A percentile compares a stretch with the other conserved stretches of the same genome.
phyloP scores from a whole-genome alignment of 345 rosid species.

The Heritiera fomes region DNA sequence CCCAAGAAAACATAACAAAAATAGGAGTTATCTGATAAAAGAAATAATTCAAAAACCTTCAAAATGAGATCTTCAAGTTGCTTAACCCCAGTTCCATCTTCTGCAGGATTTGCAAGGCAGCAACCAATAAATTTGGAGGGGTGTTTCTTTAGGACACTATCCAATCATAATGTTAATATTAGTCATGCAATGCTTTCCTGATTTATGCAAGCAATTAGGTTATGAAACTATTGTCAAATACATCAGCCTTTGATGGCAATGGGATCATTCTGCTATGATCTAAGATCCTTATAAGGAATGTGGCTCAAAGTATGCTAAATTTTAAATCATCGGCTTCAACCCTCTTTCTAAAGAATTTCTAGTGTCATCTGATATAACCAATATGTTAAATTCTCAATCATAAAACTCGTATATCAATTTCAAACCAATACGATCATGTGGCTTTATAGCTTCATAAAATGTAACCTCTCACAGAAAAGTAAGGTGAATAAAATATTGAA shows the following conservation, averaged over 20 bases:
- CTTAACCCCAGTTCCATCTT: conserved; percentile 73
- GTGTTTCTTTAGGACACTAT: conserved; percentile 69
- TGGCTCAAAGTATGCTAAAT: conserved; percentile 7
- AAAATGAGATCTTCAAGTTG: conserved; percentile 75
- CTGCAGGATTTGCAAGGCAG: conserved; percentile 95
- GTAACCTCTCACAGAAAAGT: not conserved
- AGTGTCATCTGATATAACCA: not conserved
- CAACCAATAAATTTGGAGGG: conserved; percentile 87
- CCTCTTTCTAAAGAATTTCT: not conserved
- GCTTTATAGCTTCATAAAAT: not conserved
- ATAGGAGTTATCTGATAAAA: conserved; percentile 6
- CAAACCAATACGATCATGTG: not conserved
- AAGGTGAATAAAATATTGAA: not conserved
- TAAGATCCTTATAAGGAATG: not conserved
- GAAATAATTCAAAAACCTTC: conserved; percentile 46
- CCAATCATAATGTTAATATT: conserved; percentile 19
- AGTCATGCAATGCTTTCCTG: conserved; percentile 14
- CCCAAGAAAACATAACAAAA: not conserved
- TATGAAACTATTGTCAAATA: conserved; percentile 2
- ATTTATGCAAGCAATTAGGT: not conserved
- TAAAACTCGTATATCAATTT: not conserved
- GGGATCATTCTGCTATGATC: not conserved
- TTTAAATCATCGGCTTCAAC: not conserved
- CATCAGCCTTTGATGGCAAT: not conserved
- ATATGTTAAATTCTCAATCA: not conserved